These are phyloP conservation scores for Candida railenensis DNA, from an alignment of 805 yeast genomes.

Conservation along the genomic window DNA sequence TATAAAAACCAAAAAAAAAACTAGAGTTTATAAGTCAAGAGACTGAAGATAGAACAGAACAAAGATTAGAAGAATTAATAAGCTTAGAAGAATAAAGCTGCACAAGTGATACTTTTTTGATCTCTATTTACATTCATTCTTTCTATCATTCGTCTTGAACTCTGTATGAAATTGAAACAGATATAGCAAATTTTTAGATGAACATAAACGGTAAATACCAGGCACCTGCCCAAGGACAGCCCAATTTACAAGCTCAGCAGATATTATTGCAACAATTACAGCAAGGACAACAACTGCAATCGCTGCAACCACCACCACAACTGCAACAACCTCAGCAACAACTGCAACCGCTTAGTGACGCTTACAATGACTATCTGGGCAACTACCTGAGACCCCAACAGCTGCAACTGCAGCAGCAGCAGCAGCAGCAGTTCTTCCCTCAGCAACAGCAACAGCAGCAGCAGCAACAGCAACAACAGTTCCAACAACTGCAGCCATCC, in stretches of 20 bases:
- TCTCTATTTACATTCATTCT: too few relatives aligned
- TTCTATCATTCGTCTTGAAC: too few relatives aligned
- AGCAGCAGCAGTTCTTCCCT: slow-evolving; percentile 25
- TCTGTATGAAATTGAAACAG: too few relatives aligned
- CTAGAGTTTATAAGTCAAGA: not conserved
- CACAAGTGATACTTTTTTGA: too few relatives aligned
- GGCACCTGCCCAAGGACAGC: slow-evolving; percentile 26
- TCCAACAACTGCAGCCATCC: slow-evolving; percentile 13
- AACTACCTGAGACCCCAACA: slow-evolving; percentile 21
- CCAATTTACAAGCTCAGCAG: slow-evolving; percentile 42
- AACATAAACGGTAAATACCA: slow-evolving; percentile 38
- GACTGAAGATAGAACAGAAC: not conserved
- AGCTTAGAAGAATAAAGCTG: too few relatives aligned
- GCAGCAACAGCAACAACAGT: slow-evolving; percentile 8
- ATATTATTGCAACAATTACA: slow-evolving; percentile 42
- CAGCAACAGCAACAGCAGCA: slow-evolving; percentile 15
- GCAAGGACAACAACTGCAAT: slow-evolving; percentile 30
- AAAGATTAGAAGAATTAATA: too few relatives aligned
- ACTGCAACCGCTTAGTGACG: slow-evolving; percentile 12
- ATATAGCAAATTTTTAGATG: too few relatives aligned
- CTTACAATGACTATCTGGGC: slow-evolving; percentile 18
- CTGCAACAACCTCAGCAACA: slow-evolving; percentile 13
- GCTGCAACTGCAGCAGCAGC: slow-evolving; percentile 19
- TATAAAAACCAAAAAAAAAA: not conserved
- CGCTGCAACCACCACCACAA: slow-evolving; percentile 9